A percentile compares a stretch with the other conserved stretches of the same genome.
Evolutionary conservation across 2,329 filamentous ascomycete species (phyloP).

Genomic region (Celoporthe dispersa): DNA sequence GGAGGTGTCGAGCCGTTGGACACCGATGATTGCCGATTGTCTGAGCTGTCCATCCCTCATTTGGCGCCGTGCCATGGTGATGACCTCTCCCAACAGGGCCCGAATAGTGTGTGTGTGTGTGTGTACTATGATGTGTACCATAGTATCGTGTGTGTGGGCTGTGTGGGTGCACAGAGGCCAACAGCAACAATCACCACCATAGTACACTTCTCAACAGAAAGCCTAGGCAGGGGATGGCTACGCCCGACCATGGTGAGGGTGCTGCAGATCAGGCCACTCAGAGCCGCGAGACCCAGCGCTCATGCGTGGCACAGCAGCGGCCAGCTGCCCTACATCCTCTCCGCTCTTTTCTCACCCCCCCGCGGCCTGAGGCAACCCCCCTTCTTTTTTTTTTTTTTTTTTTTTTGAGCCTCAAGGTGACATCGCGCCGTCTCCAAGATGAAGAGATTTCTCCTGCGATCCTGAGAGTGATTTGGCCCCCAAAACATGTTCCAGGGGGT

Average conservation of each 20-base stretch:
- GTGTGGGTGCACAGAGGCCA: slow-evolving; percentile 20
- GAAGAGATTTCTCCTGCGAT: slow-evolving; percentile 5
- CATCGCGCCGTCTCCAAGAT: slow-evolving; percentile 12
- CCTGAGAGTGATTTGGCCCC: not conserved
- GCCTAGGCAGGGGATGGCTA: slow-evolving; percentile 3
- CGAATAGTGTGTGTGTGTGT: not conserved
- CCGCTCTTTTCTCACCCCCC: slow-evolving; percentile 3
- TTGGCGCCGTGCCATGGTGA: not conserved
- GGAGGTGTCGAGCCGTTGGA: not conserved
- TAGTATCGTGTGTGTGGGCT: not conserved
- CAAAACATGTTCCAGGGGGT: not conserved
- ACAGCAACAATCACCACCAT: slow-evolving; percentile 6
- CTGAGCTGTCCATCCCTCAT: slow-evolving; percentile 11
- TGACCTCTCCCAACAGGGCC: not conserved
- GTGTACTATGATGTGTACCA: not conserved
- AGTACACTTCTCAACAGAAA: not conserved
- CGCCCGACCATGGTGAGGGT: slow-evolving; percentile 18
- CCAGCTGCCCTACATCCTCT: slow-evolving; percentile 14
- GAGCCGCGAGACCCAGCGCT: slow-evolving; percentile 8
- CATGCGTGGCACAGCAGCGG: slow-evolving; percentile 25
- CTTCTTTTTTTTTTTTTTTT: not conserved
- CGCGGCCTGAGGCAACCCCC: slow-evolving; percentile 1
- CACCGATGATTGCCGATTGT: slow-evolving; percentile 14
- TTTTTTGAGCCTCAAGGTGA: slow-evolving; percentile 26
- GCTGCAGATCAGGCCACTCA: slow-evolving; percentile 23